A percentile compares a stretch with the other conserved stretches of the same genome.
Conservation (phyloP, 73 alveolate species). For the Paramecium pentaurelia region DNA sequence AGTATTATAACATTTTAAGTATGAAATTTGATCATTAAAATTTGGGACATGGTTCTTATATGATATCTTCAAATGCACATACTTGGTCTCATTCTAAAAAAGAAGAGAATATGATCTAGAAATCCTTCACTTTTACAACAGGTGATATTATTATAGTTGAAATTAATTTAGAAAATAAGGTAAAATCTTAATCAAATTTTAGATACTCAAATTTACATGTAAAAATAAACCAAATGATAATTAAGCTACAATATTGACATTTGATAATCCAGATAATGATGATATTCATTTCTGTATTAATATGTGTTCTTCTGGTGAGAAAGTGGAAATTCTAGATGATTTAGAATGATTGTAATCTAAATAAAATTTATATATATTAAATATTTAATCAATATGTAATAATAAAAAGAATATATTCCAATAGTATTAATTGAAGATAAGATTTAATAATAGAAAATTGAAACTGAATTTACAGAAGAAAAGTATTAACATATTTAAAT, state of each 20-base stretch:
- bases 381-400: neutral
- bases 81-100: conserved; percentile 58
- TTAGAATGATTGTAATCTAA: neutral
- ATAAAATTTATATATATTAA: neutral
- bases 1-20: neutral
- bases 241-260: neutral
- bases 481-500: neutral
- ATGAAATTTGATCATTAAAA: conserved; percentile 50
- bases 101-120: conserved; percentile 46
- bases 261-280: conserved; percentile 55
- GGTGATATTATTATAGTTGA: conserved; percentile 50
- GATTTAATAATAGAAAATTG: neutral
- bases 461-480: neutral
- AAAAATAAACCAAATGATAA: conserved; percentile 44
- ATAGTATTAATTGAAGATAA: neutral
- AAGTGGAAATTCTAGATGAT: conserved; percentile 48
- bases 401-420: neutral
- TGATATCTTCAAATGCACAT: conserved; percentile 48
- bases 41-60: conserved; percentile 58
- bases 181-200: neutral
- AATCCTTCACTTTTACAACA: conserved; percentile 18
- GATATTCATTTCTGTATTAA: conserved; percentile 51
- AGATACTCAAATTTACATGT: neutral
- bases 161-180: neutral
- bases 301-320: conserved; percentile 49